phyloP scores from a whole-genome alignment of 306 rosid genomes.

The Urtica urens region DNA sequence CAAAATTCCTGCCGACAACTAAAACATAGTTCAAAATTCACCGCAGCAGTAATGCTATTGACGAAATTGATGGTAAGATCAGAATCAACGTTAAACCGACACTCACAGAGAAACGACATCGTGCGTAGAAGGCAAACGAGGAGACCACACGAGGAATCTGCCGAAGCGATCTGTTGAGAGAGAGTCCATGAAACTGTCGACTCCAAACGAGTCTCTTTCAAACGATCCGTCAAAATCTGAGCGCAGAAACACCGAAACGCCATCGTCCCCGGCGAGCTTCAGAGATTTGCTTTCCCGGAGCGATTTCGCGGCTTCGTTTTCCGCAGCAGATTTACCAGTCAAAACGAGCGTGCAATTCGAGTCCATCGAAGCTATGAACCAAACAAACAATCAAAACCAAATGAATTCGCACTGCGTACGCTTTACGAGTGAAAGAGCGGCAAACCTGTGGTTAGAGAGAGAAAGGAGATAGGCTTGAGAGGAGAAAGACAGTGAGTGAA shows the following conservation, averaged over 20 bases:
- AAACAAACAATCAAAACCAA: background rate
- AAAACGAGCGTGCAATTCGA: slow-evolving; percentile 35
- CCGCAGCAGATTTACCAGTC: slow-evolving; percentile 53
- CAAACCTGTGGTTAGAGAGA: background rate
- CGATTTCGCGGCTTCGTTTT: slow-evolving; percentile 43
- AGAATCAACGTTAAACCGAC: too few species aligned
- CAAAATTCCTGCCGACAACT: slow-evolving; percentile 55
- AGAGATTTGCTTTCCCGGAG: slow-evolving; percentile 38
- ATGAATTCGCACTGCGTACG: slow-evolving; percentile 5
- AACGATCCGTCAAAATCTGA: slow-evolving; percentile 36
- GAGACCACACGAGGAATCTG: slow-evolving; percentile 76
- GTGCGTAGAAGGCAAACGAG: slow-evolving; percentile 65
- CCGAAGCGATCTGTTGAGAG: slow-evolving; percentile 70
- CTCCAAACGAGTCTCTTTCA: slow-evolving; percentile 28
- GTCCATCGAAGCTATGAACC: slow-evolving; percentile 23
- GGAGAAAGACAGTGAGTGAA: background rate
- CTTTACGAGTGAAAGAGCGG: slow-evolving; percentile 5
- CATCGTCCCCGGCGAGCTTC: slow-evolving; percentile 41
- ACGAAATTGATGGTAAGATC: too few species aligned
- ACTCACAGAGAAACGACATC: slow-evolving; percentile 73
- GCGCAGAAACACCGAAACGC: slow-evolving; percentile 29
- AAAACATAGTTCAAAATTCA: slow-evolving; percentile 7
- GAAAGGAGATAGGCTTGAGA: slow-evolving; percentile 2
- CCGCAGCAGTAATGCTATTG: background rate
- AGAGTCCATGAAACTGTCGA: slow-evolving; percentile 46